Conservation (phyloP, 2,329 filamentous ascomycete genomes). For the Coniochaeta sp. region DNA sequence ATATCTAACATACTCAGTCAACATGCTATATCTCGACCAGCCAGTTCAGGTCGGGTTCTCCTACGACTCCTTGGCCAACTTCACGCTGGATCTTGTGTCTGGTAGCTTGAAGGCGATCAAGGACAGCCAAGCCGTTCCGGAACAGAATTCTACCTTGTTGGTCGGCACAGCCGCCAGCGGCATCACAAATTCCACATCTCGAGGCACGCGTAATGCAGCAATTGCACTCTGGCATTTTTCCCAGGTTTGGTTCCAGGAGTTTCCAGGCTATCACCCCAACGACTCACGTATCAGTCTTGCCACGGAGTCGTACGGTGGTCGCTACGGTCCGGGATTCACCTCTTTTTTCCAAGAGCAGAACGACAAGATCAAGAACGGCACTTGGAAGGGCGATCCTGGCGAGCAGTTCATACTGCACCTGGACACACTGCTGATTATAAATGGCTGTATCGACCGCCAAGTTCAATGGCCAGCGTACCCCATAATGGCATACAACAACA, state of each 20-base stretch:
- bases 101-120: slow-evolving; percentile 20
- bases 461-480: slow-evolving; percentile 32
- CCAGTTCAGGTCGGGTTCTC: slow-evolving; percentile 24
- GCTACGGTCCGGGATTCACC: slow-evolving; percentile 48
- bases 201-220: slow-evolving; percentile 5
- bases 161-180: slow-evolving; percentile 3
- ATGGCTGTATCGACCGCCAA: slow-evolving; percentile 43
- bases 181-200: slow-evolving; percentile 1
- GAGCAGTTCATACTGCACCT: slow-evolving; percentile 30
- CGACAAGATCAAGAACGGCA: slow-evolving; percentile 34
- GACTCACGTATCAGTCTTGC: slow-evolving; percentile 43
- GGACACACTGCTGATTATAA: slow-evolving; percentile 46
- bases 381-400: slow-evolving; percentile 24
- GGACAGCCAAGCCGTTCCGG: slow-evolving; percentile 14
- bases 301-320: slow-evolving; percentile 47
- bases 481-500: slow-evolving; percentile 35
- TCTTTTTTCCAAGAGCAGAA: slow-evolving; percentile 49
- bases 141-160: slow-evolving; percentile 2
- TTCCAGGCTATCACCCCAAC: slow-evolving; percentile 42
- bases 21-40: slow-evolving; percentile 60
- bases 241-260: slow-evolving; percentile 8
- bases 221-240: slow-evolving; percentile 7
- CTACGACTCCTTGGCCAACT: slow-evolving; percentile 14
- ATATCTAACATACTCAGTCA: slow-evolving; percentile 24
- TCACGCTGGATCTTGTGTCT: slow-evolving; percentile 11